Evolutionary conservation across 257 asterid species (phyloP).

Genomic region (Thymus quinquecostatus): DNA sequence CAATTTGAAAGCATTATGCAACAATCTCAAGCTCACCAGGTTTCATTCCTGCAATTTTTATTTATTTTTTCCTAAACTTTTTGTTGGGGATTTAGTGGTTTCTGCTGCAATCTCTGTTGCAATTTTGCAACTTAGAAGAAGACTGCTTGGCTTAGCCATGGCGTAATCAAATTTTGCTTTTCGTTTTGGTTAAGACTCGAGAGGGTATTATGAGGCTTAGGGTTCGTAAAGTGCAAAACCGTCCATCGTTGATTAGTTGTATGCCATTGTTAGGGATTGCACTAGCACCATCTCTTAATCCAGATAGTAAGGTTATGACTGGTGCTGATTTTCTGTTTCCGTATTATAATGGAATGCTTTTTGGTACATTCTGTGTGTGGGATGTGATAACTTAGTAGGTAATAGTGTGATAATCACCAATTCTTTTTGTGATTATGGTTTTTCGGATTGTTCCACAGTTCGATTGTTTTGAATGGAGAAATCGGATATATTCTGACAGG

Average conservation of each 20-base stretch:
- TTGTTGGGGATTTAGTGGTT: not conserved
- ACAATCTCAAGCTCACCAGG: slow-evolving; percentile 89
- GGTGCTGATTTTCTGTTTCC: not conserved
- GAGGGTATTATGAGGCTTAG: not conserved
- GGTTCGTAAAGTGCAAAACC: not conserved
- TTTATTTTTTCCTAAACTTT: not conserved
- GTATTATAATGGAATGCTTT: not conserved
- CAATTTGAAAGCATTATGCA: slow-evolving; percentile 85
- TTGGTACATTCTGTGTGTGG: slow-evolving; percentile 1
- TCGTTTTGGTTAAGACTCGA: not conserved
- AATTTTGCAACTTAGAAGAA: not conserved
- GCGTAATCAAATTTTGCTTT: not conserved
- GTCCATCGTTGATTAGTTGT: not conserved
- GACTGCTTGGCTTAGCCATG: not conserved
- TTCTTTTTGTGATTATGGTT: not conserved
- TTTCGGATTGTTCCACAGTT: not conserved
- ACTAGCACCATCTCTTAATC: slow-evolving; percentile 1
- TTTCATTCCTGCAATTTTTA: slow-evolving; percentile 24
- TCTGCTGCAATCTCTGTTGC: not conserved
- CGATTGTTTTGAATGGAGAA: too few species aligned
- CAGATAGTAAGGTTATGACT: not conserved
- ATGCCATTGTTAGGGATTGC: slow-evolving; percentile 4
- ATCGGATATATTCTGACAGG: slow-evolving; percentile 44
- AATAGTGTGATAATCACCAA: not conserved
- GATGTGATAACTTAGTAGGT: slow-evolving; percentile 8